phyloP scores from a whole-genome alignment of 2,329 filamentous ascomycete species.

The Hymenoscyphus infarciens region DNA sequence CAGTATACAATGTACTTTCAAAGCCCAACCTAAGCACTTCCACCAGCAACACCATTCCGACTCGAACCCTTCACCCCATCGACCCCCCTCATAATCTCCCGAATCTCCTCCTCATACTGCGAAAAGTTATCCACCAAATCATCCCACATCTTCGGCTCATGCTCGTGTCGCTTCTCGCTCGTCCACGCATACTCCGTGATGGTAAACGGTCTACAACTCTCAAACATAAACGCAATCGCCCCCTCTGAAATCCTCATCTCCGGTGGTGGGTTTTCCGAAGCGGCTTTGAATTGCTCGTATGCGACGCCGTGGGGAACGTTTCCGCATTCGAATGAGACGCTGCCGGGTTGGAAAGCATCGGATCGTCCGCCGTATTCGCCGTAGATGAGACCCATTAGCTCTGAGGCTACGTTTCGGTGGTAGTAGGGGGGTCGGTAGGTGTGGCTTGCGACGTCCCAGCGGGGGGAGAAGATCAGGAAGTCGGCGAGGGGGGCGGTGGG shows the following conservation, averaged over 20 bases:
- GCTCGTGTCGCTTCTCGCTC: constrained; percentile 40
- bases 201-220: constrained; percentile 50
- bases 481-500: constrained; percentile 57
- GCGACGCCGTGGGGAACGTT: constrained; percentile 49
- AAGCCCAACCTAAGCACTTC: constrained; percentile 13
- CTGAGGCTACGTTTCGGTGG: constrained; percentile 50
- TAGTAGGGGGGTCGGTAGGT: constrained; percentile 59
- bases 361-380: constrained; percentile 57
- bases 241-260: constrained; percentile 44
- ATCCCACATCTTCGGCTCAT: constrained; percentile 52
- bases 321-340: constrained; percentile 41
- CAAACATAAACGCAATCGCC: constrained; percentile 50
- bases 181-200: constrained; percentile 53
- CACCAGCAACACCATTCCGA: constrained; percentile 13
- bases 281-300: constrained; percentile 43
- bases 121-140: constrained; percentile 51
- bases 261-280: constrained; percentile 45
- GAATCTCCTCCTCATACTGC: constrained; percentile 43
- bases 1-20: too few species aligned
- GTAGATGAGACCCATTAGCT: constrained; percentile 45
- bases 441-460: constrained; percentile 60
- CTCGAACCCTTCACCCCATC: constrained; percentile 19
- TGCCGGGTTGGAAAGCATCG: constrained; percentile 56
- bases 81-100: constrained; percentile 38
- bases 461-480: constrained; percentile 65